A percentile compares a stretch with the other conserved stretches of the same genome.
These are phyloP conservation scores for Gnomoniopsis sp. DNA, from an alignment of 2,329 filamentous ascomycete genomes.

Conservation along the genomic window DNA sequence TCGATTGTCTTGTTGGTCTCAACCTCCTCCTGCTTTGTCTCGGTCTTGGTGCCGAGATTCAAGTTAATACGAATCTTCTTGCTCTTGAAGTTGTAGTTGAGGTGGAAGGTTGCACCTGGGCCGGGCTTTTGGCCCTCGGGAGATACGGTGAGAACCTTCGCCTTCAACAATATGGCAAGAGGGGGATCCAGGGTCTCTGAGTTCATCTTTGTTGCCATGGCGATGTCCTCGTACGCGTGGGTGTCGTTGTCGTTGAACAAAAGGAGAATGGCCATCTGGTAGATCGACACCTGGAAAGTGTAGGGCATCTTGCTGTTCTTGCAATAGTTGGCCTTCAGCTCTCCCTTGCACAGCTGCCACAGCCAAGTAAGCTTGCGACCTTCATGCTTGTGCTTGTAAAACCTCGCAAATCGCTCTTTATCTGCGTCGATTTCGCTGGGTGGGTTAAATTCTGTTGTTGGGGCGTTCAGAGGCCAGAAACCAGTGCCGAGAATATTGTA, in stretches of 20 bases:
- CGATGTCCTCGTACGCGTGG: slow-evolving; percentile 84
- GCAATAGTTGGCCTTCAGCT: slow-evolving; percentile 90
- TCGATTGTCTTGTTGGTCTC: slow-evolving; percentile 99
- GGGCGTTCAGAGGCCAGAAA: slow-evolving; percentile 91
- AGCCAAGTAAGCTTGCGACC: slow-evolving; percentile 96
- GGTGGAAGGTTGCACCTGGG: slow-evolving; percentile 72
- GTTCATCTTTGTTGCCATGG: slow-evolving; percentile 73
- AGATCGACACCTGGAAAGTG: slow-evolving; percentile 95
- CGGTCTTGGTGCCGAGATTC: slow-evolving; percentile 90
- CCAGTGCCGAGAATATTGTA: slow-evolving; percentile 94
- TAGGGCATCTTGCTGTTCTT: slow-evolving; percentile 87
- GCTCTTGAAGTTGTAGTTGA: slow-evolving; percentile 96
- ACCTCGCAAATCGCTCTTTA: slow-evolving; percentile 83
- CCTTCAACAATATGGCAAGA: slow-evolving; percentile 83
- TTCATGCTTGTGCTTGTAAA: slow-evolving; percentile 95
- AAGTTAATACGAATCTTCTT: slow-evolving; percentile 98
- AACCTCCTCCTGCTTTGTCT: slow-evolving; percentile 92
- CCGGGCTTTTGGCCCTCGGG: slow-evolving; percentile 73
- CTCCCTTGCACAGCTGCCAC: slow-evolving; percentile 97
- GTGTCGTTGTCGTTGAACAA: slow-evolving; percentile 91
- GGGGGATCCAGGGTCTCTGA: slow-evolving; percentile 84
- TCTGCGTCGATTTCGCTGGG: slow-evolving; percentile 82
- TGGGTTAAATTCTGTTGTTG: slow-evolving; percentile 83
- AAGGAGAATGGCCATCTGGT: slow-evolving; percentile 94
- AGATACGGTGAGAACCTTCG: slow-evolving; percentile 76